These are phyloP conservation scores for Dictyostelium brefeldianum DNA, from an alignment of 78 protist species.

Conservation along the genomic window DNA sequence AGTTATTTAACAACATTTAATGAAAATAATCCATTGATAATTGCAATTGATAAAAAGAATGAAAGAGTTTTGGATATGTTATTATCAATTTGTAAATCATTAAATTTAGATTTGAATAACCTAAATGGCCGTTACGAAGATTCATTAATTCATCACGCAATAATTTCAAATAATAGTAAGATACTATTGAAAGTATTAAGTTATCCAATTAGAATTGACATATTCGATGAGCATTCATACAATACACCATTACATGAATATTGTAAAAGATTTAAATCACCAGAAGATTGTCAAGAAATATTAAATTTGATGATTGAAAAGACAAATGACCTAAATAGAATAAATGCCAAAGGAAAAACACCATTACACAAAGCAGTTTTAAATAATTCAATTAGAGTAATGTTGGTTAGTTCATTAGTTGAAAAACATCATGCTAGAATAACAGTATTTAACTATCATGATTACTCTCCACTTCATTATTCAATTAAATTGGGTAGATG, in stretches of 20 bases:
- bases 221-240: slow-evolving; percentile 50
- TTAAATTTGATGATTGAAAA: background rate
- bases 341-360: slow-evolving; percentile 78
- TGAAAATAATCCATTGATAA: background rate
- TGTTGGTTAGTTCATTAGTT: slow-evolving; percentile 45
- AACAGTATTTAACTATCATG: slow-evolving; percentile 18
- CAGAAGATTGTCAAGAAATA: slow-evolving; percentile 15
- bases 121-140: slow-evolving; percentile 51
- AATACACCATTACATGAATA: slow-evolving; percentile 81
- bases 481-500: slow-evolving; percentile 76
- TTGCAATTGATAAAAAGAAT: background rate
- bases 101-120: slow-evolving; percentile 40
- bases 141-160: slow-evolving; percentile 72
- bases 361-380: slow-evolving; percentile 84
- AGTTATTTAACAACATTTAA: background rate
- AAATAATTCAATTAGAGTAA: slow-evolving; percentile 70
- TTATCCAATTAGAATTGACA: slow-evolving; percentile 49
- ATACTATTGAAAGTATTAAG: slow-evolving; percentile 7
- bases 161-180: slow-evolving; percentile 16
- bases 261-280: slow-evolving; percentile 58
- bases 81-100: background rate
- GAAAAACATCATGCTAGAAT: slow-evolving; percentile 49
- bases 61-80: background rate
- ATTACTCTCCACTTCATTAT: slow-evolving; percentile 76
- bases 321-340: slow-evolving; percentile 69